Evolutionary conservation across 768 basidiomycete species (phyloP).

Genomic region (Mycena metata): DNA sequence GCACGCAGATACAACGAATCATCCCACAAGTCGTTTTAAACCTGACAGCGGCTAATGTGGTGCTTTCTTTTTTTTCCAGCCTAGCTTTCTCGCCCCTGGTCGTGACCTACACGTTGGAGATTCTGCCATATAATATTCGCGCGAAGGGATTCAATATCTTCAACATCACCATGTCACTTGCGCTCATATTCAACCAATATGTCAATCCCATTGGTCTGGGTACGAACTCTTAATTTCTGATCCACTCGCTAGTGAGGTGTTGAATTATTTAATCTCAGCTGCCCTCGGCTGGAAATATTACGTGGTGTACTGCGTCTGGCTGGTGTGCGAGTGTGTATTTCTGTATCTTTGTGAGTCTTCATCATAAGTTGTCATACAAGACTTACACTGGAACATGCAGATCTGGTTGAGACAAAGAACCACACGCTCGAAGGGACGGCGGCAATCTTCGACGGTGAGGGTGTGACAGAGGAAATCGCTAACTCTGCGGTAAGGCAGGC

Average conservation of each 20-base stretch:
- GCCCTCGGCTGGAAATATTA: conserved; percentile 78
- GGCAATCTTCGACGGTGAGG: conserved; percentile 81
- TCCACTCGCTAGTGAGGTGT: conserved; percentile 34
- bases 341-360: conserved; percentile 65
- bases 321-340: conserved; percentile 72
- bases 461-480: conserved; percentile 57
- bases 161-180: conserved; percentile 81
- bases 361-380: no score
- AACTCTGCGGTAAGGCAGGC: conserved; percentile 39
- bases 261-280: conserved; percentile 50
- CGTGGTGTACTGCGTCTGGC: conserved; percentile 80
- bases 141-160: conserved; percentile 90
- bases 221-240: conserved; percentile 35
- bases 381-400: no score
- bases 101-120: conserved; percentile 90
- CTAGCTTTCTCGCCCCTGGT: conserved; percentile 89
- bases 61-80: no score
- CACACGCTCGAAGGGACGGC: conserved; percentile 86
- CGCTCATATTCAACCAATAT: conserved; percentile 92
- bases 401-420: conserved; percentile 77
- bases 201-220: conserved; percentile 85
- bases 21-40: no score
- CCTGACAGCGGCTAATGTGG: no score
- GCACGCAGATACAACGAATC: no score
- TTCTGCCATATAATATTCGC: conserved; percentile 84